Evolutionary conservation across 1,284 basidiomycete genomes (phyloP).

Genomic region (Cystobasidium pallidum): DNA sequence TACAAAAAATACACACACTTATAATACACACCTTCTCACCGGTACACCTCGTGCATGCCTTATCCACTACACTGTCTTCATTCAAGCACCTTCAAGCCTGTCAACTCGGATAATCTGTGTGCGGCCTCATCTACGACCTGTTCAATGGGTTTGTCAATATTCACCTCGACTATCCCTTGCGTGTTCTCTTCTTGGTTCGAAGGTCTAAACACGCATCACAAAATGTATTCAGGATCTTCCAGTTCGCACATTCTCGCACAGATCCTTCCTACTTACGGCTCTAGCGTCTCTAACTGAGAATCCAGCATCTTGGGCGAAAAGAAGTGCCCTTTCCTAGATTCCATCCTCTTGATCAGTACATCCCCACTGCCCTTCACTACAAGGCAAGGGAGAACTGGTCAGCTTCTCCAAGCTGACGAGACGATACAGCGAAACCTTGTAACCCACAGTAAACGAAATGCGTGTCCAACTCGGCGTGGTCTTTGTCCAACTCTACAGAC

Average conservation of each 20-base stretch:
- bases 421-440: not conserved
- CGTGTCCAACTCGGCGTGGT: slow-evolving; percentile 62
- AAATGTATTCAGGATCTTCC: too few species aligned
- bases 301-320: slow-evolving; percentile 88
- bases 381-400: not conserved
- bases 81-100: slow-evolving; percentile 45
- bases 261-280: slow-evolving; percentile 56
- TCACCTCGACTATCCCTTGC: slow-evolving; percentile 36
- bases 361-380: slow-evolving; percentile 67
- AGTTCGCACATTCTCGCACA: too few species aligned
- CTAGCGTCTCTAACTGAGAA: slow-evolving; percentile 77
- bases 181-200: slow-evolving; percentile 41
- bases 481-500: slow-evolving; percentile 45
- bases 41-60: too few species aligned
- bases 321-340: slow-evolving; percentile 74
- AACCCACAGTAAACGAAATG: slow-evolving; percentile 72
- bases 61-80: not conserved
- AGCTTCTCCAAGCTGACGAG: not conserved
- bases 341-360: slow-evolving; percentile 71
- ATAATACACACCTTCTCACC: not conserved
- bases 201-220: slow-evolving; percentile 5
- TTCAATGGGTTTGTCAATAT: slow-evolving; percentile 35
- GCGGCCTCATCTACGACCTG: slow-evolving; percentile 19
- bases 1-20: too few species aligned
- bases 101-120: slow-evolving; percentile 6